A percentile compares a stretch with the other conserved stretches of the same genome.
These are phyloP conservation scores for Leonotis leonurus DNA, from an alignment of 257 asterid genomes.

Conservation along the genomic window DNA sequence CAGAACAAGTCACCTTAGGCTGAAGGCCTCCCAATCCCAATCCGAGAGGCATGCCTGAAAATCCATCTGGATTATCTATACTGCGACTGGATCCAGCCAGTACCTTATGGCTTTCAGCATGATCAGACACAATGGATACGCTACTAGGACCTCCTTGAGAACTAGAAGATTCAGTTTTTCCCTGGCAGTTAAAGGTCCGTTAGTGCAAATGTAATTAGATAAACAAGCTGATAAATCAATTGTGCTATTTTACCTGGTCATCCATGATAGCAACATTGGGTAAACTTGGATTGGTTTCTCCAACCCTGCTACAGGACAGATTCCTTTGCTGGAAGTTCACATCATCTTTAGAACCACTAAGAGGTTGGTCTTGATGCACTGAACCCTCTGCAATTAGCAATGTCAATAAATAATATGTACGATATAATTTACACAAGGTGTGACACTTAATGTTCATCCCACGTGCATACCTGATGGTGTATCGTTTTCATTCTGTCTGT, in stretches of 20 bases:
- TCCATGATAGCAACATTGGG: neutral
- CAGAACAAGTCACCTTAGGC: slow-evolving; percentile 49
- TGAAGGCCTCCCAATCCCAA: slow-evolving; percentile 78
- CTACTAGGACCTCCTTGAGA: slow-evolving; percentile 19
- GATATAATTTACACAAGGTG: neutral
- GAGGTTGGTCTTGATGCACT: slow-evolving; percentile 29
- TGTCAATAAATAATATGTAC: slow-evolving; percentile 5
- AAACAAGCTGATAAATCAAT: slow-evolving; percentile 3
- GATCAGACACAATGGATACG: slow-evolving; percentile 16
- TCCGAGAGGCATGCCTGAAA: slow-evolving; percentile 68
- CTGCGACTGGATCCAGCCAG: slow-evolving; percentile 30
- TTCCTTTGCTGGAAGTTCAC: slow-evolving; percentile 15
- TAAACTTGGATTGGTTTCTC: slow-evolving; percentile 11
- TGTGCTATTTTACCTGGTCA: slow-evolving; percentile 22
- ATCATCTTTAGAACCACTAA: slow-evolving; percentile 27
- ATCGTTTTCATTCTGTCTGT: slow-evolving; percentile 24
- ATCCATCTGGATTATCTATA: slow-evolving; percentile 28
- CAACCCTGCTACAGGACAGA: slow-evolving; percentile 9
- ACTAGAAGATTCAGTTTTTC: slow-evolving; percentile 32
- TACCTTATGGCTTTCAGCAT: slow-evolving; percentile 24
- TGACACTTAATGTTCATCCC: neutral
- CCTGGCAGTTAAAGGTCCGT: slow-evolving; percentile 27
- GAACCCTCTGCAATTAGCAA: slow-evolving; percentile 38
- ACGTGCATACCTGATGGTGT: slow-evolving; percentile 32
- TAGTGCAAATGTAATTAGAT: slow-evolving; percentile 1